These are phyloP conservation scores for Boletellus ananas DNA, from an alignment of 768 basidiomycete species.

Conservation along the genomic window DNA sequence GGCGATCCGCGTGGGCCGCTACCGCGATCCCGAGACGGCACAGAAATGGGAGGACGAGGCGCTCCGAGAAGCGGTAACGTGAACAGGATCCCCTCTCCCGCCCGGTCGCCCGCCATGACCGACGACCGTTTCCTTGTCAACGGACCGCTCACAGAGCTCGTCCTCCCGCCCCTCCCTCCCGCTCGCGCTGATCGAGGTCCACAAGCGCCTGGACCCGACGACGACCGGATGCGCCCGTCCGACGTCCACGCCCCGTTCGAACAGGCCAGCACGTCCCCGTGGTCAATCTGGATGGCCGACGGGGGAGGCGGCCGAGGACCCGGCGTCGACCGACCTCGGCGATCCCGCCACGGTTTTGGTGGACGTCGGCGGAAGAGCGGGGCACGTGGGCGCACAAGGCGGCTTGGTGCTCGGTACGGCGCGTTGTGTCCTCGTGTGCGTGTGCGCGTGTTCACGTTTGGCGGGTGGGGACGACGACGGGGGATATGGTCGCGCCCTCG, in stretches of 20 bases:
- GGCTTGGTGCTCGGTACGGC: no score
- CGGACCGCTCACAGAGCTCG: neutral
- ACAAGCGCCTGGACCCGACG: neutral
- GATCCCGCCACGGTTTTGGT: conserved; percentile 12
- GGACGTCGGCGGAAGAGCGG: neutral
- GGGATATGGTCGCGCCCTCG: no score
- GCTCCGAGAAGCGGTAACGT: conserved; percentile 9
- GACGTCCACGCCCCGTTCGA: conserved; percentile 3
- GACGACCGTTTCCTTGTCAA: no score
- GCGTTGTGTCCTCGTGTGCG: no score
- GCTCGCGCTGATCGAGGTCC: conserved; percentile 2
- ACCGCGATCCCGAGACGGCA: neutral
- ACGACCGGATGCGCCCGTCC: neutral
- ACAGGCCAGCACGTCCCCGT: conserved; percentile 1
- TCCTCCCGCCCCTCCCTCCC: conserved; percentile 8
- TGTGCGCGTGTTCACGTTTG: no score
- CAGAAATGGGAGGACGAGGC: conserved; percentile 4
- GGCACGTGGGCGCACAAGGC: neutral
- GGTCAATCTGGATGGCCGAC: neutral
- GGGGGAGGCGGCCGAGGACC: neutral
- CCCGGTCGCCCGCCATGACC: no score
- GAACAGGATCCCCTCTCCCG: no score
- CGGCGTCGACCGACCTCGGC: neutral
- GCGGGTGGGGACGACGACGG: no score
- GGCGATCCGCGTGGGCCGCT: conserved; percentile 1